Conservation (phyloP, 108 stramenopile genomes). For the Cyclotella distinguenda region DNA sequence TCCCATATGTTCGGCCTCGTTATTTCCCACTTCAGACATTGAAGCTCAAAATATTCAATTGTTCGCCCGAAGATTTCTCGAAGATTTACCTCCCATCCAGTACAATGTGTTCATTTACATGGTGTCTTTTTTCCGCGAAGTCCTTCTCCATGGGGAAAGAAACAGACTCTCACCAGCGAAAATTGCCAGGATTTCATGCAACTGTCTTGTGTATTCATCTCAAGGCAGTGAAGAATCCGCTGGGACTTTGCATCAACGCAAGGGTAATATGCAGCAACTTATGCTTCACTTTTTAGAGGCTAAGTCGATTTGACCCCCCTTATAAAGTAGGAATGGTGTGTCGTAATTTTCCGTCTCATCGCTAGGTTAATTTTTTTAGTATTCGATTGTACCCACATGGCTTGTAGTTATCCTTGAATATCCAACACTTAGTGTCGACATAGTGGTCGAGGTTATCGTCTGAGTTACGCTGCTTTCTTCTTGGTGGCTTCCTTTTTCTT, state of each 20-base stretch:
- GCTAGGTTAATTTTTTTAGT: too few relatives aligned
- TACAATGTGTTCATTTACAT: conserved; percentile 98
- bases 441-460: too few relatives aligned
- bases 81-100: conserved; percentile 87
- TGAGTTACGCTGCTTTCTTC: conserved; percentile 10
- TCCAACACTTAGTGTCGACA: too few relatives aligned
- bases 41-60: conserved; percentile 82
- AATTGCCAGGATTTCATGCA: conserved; percentile 79
- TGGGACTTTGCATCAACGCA: conserved; percentile 33
- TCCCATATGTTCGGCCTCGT: conserved; percentile 78
- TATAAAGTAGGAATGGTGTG: neutral
- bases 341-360: neutral
- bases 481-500: conserved; percentile 53
- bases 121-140: conserved; percentile 93
- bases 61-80: conserved; percentile 79
- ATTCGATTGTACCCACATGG: too few relatives aligned
- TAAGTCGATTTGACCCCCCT: conserved; percentile 53
- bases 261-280: conserved; percentile 54
- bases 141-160: conserved; percentile 63
- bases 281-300: conserved; percentile 68
- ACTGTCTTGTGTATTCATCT: conserved; percentile 60
- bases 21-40: conserved; percentile 84
- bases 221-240: conserved; percentile 56
- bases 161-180: conserved; percentile 79
- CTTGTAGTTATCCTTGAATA: too few relatives aligned